Percentiles rank a stretch among this genome's conserved stretches.
phyloP scores from a whole-genome alignment of 495 filamentous ascomycete genomes.

The Podospora pseudocomata region DNA sequence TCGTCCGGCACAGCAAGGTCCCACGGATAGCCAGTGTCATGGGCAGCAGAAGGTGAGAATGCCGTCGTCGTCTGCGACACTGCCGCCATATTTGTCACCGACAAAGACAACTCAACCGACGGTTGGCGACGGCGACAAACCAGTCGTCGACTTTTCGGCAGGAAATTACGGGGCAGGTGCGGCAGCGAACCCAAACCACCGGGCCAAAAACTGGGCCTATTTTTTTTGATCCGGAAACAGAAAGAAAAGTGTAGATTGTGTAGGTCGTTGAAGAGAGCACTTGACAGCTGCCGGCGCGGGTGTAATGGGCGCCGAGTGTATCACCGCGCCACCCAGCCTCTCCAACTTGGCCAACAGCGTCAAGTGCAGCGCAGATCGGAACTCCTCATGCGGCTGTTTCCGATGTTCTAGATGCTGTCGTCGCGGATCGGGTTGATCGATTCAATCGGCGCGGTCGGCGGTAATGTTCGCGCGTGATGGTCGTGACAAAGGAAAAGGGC shows the following conservation, averaged over 20 bases:
- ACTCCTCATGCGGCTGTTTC: conserved; percentile 5
- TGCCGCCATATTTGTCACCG: conserved; percentile 46
- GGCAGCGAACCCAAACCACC: neutral
- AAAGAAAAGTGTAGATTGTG: neutral
- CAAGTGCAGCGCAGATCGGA: conserved; percentile 5
- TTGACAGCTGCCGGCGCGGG: conserved; percentile 14
- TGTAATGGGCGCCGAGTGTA: conserved; percentile 1
- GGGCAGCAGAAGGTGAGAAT: conserved; percentile 49
- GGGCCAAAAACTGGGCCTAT: conserved; percentile 1
- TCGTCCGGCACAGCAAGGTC: conserved; percentile 41
- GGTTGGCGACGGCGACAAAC: conserved; percentile 14
- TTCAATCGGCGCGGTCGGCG: neutral
- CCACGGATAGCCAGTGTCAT: conserved; percentile 51
- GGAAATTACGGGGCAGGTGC: conserved; percentile 11
- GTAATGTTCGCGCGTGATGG: neutral
- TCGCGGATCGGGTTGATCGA: neutral
- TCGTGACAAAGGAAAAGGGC: neutral
- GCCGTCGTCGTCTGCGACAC: conserved; percentile 50
- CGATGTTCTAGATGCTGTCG: neutral
- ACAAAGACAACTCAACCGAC: conserved; percentile 9
- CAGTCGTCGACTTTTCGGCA: neutral
- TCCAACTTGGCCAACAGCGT: conserved; percentile 18
- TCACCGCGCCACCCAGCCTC: conserved; percentile 19
- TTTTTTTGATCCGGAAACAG: neutral
- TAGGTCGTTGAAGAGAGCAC: neutral